Evolutionary conservation across 2,329 filamentous ascomycete genomes (phyloP).

Genomic region (Thelonectria discophora): DNA sequence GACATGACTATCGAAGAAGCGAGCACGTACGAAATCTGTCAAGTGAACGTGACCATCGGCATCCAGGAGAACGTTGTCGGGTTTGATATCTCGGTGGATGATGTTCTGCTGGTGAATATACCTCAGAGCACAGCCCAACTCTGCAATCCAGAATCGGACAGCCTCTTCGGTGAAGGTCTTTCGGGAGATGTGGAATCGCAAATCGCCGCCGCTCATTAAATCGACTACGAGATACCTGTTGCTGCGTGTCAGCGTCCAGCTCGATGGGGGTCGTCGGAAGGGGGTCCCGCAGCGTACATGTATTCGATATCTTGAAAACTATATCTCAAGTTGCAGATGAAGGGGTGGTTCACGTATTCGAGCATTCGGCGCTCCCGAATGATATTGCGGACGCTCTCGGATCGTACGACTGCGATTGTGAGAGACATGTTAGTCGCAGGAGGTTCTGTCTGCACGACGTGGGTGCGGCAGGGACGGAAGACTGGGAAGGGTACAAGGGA

Average conservation of each 20-base stretch:
- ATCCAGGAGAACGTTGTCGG: constrained; percentile 89
- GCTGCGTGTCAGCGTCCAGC: constrained; percentile 31
- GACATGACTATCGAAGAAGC: not conserved
- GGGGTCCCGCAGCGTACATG: constrained; percentile 69
- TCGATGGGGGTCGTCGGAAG: not conserved
- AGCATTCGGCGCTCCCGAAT: constrained; percentile 97
- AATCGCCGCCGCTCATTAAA: constrained; percentile 95
- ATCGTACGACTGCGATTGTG: constrained; percentile 79
- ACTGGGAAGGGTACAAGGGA: not conserved
- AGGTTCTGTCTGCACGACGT: constrained; percentile 19
- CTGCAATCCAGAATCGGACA: constrained; percentile 95
- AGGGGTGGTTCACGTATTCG: constrained; percentile 96
- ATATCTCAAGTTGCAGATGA: constrained; percentile 97
- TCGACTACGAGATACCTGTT: constrained; percentile 94
- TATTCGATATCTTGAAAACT: constrained; percentile 99
- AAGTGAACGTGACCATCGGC: constrained; percentile 94
- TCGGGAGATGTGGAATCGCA: constrained; percentile 96
- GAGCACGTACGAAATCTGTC: constrained; percentile 85
- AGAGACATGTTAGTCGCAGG: constrained; percentile 36
- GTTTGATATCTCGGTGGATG: constrained; percentile 91
- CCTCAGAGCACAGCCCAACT: constrained; percentile 88
- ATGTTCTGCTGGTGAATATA: constrained; percentile 89
- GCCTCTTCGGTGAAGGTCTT: constrained; percentile 99
- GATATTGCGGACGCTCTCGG: constrained; percentile 97
- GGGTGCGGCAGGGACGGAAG: constrained; percentile 5